These are phyloP conservation scores for Colletotrichum chlorophyti DNA, from an alignment of 2,329 filamentous ascomycete species.

Conservation along the genomic window DNA sequence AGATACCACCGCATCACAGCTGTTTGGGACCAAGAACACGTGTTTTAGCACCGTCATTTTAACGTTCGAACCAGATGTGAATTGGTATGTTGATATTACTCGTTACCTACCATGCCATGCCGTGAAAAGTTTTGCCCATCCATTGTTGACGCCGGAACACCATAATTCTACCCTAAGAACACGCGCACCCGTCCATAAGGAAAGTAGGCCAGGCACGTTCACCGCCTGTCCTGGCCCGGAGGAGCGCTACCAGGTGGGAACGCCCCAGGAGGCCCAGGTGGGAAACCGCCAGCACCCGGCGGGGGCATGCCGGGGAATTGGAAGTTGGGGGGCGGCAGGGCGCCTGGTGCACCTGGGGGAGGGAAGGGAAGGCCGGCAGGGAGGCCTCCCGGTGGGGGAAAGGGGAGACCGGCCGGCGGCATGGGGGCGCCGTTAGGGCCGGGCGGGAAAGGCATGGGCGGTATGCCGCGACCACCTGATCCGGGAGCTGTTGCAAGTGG, in stretches of 20 bases:
- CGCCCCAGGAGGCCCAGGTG: constrained; percentile 43
- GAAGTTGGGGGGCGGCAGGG: constrained; percentile 55
- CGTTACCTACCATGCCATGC: constrained; percentile 18
- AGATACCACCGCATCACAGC: constrained; percentile 18
- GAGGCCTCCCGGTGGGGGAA: constrained; percentile 46
- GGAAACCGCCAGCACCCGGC: constrained; percentile 43
- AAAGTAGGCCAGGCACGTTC: constrained; percentile 14
- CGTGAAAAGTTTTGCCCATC: constrained; percentile 15
- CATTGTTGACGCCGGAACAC: constrained; percentile 39
- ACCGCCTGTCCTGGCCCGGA: constrained; percentile 49
- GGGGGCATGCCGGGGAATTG: constrained; percentile 54
- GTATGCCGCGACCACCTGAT: constrained; percentile 57
- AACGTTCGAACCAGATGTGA: no score
- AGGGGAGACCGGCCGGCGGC: constrained; percentile 50
- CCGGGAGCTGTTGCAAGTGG: constrained; percentile 48
- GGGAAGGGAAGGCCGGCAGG: constrained; percentile 35
- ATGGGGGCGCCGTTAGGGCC: constrained; percentile 44
- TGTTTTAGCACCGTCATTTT: no score
- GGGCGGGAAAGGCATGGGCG: constrained; percentile 52
- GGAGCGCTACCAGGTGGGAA: constrained; percentile 40
- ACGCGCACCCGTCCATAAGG: background rate
- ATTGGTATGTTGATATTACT: no score
- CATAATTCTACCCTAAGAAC: constrained; percentile 22
- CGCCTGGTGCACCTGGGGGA: constrained; percentile 32
- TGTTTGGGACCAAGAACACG: background rate